phyloP scores from a whole-genome alignment of 2,329 filamentous ascomycete genomes.

The Huntiella decipiens region DNA sequence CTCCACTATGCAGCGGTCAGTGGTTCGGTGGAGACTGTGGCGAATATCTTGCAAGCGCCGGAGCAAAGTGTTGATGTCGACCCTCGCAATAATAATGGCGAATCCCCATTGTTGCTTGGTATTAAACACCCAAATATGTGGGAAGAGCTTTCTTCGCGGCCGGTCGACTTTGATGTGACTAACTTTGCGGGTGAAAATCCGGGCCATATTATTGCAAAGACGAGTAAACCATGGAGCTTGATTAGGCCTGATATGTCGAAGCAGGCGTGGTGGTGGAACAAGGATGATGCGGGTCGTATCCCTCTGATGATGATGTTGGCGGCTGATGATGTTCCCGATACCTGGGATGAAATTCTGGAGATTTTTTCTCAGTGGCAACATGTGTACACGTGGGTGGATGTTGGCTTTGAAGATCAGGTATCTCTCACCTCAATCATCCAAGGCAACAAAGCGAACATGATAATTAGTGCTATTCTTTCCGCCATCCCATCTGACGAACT shows the following conservation, averaged over 20 bases:
- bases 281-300: not conserved
- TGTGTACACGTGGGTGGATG: not conserved
- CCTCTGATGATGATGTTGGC: not conserved
- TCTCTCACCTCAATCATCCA: too few species aligned
- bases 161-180: not conserved
- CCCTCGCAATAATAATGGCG: not conserved
- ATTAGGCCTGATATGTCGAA: not conserved
- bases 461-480: too few species aligned
- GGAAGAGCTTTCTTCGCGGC: not conserved
- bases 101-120: slow-evolving; percentile 2
- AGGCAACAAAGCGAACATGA: too few species aligned
- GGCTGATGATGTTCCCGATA: not conserved
- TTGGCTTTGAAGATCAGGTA: not conserved
- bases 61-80: not conserved
- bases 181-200: not conserved
- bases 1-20: not conserved
- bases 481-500: not conserved
- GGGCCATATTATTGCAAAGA: not conserved
- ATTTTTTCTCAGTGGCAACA: not conserved
- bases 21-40: not conserved
- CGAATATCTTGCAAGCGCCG: not conserved
- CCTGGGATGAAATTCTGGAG: not conserved
- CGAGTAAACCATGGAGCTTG: not conserved
- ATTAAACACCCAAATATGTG: not conserved
- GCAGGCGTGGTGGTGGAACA: not conserved